phyloP scores from a whole-genome alignment of 2,329 filamentous ascomycete genomes.

The Arthrobotrys iridis region DNA sequence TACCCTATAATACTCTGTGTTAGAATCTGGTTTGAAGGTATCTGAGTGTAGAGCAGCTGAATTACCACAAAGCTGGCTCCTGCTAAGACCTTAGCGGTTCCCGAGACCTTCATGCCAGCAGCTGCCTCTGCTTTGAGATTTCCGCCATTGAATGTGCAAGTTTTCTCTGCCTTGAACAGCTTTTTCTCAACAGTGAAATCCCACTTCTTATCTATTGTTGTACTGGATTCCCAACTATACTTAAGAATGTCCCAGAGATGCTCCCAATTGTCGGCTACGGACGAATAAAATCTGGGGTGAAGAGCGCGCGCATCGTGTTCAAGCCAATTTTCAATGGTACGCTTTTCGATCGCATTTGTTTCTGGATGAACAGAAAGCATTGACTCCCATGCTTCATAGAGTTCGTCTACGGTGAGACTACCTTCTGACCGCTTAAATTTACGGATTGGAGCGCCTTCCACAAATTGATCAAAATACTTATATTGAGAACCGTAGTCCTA shows the following conservation, averaged over 20 bases:
- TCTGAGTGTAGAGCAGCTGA: not conserved
- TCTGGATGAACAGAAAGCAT: constrained; percentile 34
- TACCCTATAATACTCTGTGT: constrained; percentile 26
- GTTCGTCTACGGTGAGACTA: constrained; percentile 16
- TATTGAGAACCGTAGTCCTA: constrained; percentile 43
- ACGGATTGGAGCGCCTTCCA: constrained; percentile 9
- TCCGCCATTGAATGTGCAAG: constrained; percentile 43
- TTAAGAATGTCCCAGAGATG: constrained; percentile 17
- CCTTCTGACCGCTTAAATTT: constrained; percentile 43
- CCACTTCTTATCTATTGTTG: constrained; percentile 31
- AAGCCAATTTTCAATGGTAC: constrained; percentile 38
- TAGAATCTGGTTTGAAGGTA: constrained; percentile 11
- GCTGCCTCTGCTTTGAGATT: constrained; percentile 33
- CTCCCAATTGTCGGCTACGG: constrained; percentile 7
- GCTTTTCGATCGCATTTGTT: constrained; percentile 33
- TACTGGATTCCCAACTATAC: not conserved
- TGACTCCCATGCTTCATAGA: constrained; percentile 35
- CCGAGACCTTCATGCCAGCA: constrained; percentile 19
- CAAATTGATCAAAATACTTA: constrained; percentile 23
- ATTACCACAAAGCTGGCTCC: constrained; percentile 39
- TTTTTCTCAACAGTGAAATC: constrained; percentile 38
- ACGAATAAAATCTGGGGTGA: constrained; percentile 34
- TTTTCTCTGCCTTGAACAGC: constrained; percentile 36
- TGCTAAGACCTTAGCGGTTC: constrained; percentile 33
- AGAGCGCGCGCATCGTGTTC: constrained; percentile 37